A percentile compares a stretch with the other conserved stretches of the same genome.
These are phyloP conservation scores for Rosa rugosa DNA, from an alignment of 306 rosid genomes.

Conservation along the genomic window DNA sequence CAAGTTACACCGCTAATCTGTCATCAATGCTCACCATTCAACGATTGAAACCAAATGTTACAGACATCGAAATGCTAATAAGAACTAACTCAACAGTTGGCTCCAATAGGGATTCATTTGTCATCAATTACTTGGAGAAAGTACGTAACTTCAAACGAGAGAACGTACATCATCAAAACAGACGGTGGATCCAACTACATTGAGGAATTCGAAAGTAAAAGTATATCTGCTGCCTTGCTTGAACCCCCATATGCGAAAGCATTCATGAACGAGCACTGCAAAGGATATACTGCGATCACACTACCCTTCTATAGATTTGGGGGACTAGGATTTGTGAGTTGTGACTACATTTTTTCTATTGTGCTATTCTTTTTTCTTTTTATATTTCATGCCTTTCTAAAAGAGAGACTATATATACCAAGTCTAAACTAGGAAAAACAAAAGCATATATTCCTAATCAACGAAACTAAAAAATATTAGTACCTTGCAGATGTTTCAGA, in stretches of 20 bases:
- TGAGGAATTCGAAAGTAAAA: constrained; percentile 19
- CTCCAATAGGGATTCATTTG: constrained; percentile 39
- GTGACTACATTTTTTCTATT: no score
- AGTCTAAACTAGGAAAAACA: no score
- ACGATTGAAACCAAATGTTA: constrained; percentile 32
- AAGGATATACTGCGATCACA: constrained; percentile 29
- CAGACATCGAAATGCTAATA: constrained; percentile 34
- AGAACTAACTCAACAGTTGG: constrained; percentile 47
- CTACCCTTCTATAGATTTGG: constrained; percentile 42
- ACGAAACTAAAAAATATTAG: neutral
- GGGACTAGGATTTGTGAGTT: constrained; percentile 68
- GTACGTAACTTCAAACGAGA: constrained; percentile 14
- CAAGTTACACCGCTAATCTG: constrained; percentile 73
- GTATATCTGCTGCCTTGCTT: constrained; percentile 59
- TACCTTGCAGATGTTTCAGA: constrained; percentile 48
- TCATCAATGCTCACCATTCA: constrained; percentile 69
- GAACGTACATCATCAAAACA: constrained; percentile 28
- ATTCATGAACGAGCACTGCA: constrained; percentile 45
- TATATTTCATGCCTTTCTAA: neutral
- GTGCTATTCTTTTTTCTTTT: neutral
- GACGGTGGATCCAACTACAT: constrained; percentile 28
- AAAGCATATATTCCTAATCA: neutral
- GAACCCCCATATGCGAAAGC: constrained; percentile 59
- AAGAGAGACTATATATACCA: no score
- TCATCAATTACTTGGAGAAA: constrained; percentile 2